Conservation (phyloP, 331 rosid genomes). For the Rosa hybrid region DNA sequence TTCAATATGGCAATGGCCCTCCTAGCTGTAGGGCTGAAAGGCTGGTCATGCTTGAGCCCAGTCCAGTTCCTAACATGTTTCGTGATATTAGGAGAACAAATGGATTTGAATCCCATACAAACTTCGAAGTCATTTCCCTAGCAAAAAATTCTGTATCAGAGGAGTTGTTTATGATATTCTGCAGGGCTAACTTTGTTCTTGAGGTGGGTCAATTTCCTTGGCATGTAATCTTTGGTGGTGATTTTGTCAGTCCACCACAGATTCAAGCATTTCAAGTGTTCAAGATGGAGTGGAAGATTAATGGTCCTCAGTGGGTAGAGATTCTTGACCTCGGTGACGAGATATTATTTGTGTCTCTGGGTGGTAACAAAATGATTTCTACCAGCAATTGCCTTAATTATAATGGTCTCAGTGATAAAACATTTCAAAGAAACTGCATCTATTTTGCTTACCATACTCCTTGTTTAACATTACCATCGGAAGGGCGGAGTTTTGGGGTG, state of each 20-base stretch:
- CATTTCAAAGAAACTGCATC: not conserved
- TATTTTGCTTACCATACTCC: not conserved
- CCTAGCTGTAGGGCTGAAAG: not conserved
- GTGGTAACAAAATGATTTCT: not conserved
- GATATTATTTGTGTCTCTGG: not conserved
- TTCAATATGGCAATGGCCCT: not conserved
- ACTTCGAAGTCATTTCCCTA: not conserved
- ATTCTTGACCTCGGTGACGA: not conserved
- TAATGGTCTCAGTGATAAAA: not conserved
- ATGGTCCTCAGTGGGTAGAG: conserved; percentile 4
- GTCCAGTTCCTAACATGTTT: not conserved
- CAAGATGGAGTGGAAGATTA: not conserved
- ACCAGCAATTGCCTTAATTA: not conserved
- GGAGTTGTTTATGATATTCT: not conserved
- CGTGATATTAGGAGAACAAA: not conserved
- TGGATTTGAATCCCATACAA: not conserved
- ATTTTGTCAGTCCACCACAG: not conserved
- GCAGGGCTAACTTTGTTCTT: not conserved
- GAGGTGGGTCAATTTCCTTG: not conserved
- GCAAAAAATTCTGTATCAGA: not conserved
- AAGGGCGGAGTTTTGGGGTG: not conserved
- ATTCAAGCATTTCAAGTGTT: not conserved
- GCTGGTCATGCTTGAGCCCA: not conserved
- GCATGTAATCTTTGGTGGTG: not conserved
- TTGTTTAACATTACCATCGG: not conserved